Evolutionary conservation across 148 eudicot species (phyloP).

Genomic region (Polygonum maritimum): DNA sequence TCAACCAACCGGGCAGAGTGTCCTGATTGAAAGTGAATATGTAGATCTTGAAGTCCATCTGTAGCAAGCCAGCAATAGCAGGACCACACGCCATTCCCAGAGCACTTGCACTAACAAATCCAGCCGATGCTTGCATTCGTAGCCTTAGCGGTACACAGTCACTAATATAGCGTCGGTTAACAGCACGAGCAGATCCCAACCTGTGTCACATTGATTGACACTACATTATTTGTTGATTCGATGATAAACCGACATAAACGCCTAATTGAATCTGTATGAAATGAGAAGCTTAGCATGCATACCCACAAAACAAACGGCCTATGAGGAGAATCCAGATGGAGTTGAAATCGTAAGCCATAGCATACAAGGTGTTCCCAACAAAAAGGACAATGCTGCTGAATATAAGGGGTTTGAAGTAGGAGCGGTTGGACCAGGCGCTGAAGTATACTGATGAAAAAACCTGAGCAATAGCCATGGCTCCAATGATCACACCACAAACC

Average conservation of each 20-base stretch:
- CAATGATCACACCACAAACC: slow-evolving; percentile 52
- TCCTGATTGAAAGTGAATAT: slow-evolving; percentile 46
- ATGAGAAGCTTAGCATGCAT: neutral
- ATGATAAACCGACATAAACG: neutral
- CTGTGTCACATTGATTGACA: slow-evolving; percentile 16
- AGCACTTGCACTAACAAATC: slow-evolving; percentile 84
- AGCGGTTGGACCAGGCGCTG: slow-evolving; percentile 60
- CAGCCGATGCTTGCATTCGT: slow-evolving; percentile 86
- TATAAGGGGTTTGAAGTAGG: slow-evolving; percentile 43
- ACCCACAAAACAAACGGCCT: slow-evolving; percentile 56
- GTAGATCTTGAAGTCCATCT: slow-evolving; percentile 45
- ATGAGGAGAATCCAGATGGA: slow-evolving; percentile 41
- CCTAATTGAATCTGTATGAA: no score
- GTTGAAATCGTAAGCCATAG: slow-evolving; percentile 43
- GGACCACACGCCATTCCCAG: slow-evolving; percentile 95
- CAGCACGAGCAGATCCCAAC: slow-evolving; percentile 79
- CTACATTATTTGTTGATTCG: neutral
- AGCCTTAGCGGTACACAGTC: slow-evolving; percentile 70
- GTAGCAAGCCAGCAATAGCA: slow-evolving; percentile 74
- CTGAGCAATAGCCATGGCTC: slow-evolving; percentile 65
- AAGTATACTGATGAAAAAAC: slow-evolving; percentile 54
- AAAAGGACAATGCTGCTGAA: slow-evolving; percentile 48
- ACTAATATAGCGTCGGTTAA: slow-evolving; percentile 71
- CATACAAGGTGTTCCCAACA: slow-evolving; percentile 41
- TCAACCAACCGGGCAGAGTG: slow-evolving; percentile 81